Conservation (phyloP, 805 yeast genomes). For the Wickerhamomyces bovis region DNA sequence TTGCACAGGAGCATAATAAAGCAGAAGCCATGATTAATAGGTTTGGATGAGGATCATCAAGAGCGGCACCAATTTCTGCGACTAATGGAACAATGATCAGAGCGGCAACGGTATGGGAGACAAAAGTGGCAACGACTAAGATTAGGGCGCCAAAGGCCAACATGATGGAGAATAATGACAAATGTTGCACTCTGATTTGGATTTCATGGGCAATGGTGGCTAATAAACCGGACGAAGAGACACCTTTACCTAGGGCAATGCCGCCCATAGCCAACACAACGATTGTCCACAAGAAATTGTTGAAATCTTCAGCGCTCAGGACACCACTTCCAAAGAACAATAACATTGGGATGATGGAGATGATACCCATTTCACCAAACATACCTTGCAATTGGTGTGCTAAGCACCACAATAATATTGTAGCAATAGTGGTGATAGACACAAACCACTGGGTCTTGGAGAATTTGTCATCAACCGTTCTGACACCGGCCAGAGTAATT, state of each 20-base stretch:
- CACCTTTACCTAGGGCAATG: constrained; percentile 91
- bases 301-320: constrained; percentile 83
- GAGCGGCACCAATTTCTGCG: constrained; percentile 75
- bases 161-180: constrained; percentile 68
- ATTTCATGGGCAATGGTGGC: constrained; percentile 69
- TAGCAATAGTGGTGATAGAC: constrained; percentile 53
- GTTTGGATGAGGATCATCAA: constrained; percentile 78
- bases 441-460: constrained; percentile 73
- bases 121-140: constrained; percentile 84
- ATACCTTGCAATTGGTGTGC: constrained; percentile 65
- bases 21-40: constrained; percentile 63
- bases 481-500: constrained; percentile 41
- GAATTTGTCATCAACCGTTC: constrained; percentile 57
- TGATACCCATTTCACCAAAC: constrained; percentile 96
- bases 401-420: constrained; percentile 87
- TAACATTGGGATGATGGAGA: constrained; percentile 85
- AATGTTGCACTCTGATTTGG: constrained; percentile 56
- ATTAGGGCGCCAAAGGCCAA: constrained; percentile 78
- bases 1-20: constrained; percentile 82
- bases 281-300: constrained; percentile 95
- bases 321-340: constrained; percentile 90
- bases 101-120: constrained; percentile 96
- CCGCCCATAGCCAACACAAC: constrained; percentile 98
- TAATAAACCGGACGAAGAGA: constrained; percentile 82
- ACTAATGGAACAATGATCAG: constrained; percentile 87